Base-by-base conservation (phyloP, 768 basidiomycete genomes). In the Trametes cubensis region DNA sequence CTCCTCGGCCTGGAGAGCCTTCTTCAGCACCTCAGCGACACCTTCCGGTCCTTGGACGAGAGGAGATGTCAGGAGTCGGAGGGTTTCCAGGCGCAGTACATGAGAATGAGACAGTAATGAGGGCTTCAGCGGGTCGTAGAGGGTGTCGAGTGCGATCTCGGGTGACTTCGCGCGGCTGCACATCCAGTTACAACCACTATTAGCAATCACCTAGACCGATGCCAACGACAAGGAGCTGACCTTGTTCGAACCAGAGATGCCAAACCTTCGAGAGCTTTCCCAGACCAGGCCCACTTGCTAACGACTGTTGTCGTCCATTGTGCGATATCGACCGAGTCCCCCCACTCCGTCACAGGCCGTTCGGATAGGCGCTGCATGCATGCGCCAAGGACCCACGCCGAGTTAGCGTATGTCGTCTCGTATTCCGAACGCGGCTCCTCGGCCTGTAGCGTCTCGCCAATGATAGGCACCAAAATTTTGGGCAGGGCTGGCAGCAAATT, bases 1-100 rank as follows among this genome's bases (percentile, higher is more conserved):
- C 61, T 92, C 85, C 71, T 99, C 97, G 2, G 88, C 91, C 61
- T 88, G 85, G 23, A 94, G 71, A 70, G 90, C 90, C 26, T 83
- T 81, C 66, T 83, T 83, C 20, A 90, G 64, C 0, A 87, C 80
- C 23, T 87, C 87, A 17, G 76, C 70, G 15, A 78, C 76, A 45
- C 79, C 80, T 0, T 77, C 71, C 1, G 79, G 72, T 0, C 76
- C 69, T 38, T 79, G 69, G 6, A 89, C 76, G 11, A 84, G 68
- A 3, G 78, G 76, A 2, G 85, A 86, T 5, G 79, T 74, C 17
- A 92, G 82, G 7, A 95, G 75, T 23, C 83, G 81, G 7, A 97
- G 80, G 0, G 85, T 78, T 20, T 83, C 78, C 1, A 88, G 76
- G 14, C 96, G 86, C 6, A 91, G 76, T 1, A 76, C 59, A 2